A percentile compares a stretch with the other conserved stretches of the same genome.
phyloP scores from a whole-genome alignment of 2,329 filamentous ascomycete species.

The Penicillium sp. region DNA sequence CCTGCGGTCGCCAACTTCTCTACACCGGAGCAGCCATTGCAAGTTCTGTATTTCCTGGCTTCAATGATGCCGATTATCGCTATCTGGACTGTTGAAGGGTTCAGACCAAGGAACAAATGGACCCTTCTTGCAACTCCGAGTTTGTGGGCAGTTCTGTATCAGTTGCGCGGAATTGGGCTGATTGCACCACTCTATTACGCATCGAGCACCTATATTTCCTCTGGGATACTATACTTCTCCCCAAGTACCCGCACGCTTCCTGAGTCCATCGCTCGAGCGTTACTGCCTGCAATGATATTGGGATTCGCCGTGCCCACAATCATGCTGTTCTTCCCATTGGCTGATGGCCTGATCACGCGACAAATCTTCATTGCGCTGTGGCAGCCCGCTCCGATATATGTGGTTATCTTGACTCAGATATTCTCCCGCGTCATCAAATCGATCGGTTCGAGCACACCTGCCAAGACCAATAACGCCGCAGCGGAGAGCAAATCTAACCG shows the following conservation, averaged over 20 bases:
- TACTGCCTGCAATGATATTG: conserved; percentile 25
- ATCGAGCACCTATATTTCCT: conserved; percentile 17
- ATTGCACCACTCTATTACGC: conserved; percentile 29
- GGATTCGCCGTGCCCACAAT: conserved; percentile 27
- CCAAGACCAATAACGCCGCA: not conserved
- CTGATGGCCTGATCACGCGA: conserved; percentile 5
- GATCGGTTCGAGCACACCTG: not conserved
- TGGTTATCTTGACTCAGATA: conserved; percentile 17
- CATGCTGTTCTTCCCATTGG: conserved; percentile 27
- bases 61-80: conserved; percentile 14
- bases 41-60: conserved; percentile 16
- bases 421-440: conserved; percentile 10
- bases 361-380: conserved; percentile 26
- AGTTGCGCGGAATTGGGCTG: conserved; percentile 19
- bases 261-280: conserved; percentile 20
- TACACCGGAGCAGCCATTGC: conserved; percentile 10
- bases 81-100: conserved; percentile 18
- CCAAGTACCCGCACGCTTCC: conserved; percentile 15
- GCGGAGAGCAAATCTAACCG: not conserved
- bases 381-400: conserved; percentile 26
- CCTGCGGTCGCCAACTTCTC: conserved; percentile 6
- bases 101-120: conserved; percentile 17
- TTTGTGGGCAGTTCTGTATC: conserved; percentile 19
- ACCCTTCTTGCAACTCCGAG: conserved; percentile 14
- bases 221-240: conserved; percentile 13